phyloP scores from a whole-genome alignment of 805 yeast genomes.

The Metschnikowia baotianmanensis region DNA sequence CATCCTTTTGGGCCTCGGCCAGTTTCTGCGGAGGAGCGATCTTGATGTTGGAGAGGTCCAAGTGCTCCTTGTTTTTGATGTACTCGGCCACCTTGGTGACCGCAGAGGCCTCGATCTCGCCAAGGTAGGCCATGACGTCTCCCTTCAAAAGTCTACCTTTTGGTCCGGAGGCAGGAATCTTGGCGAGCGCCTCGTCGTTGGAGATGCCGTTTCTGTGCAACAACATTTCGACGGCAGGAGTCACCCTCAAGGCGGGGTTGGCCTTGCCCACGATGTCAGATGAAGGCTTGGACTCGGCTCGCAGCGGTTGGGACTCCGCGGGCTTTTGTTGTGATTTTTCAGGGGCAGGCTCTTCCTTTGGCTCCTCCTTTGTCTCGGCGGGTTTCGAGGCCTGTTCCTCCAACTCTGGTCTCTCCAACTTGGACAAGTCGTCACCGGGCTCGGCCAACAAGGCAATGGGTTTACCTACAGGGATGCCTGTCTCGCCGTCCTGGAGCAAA shows the following conservation, averaged over 20 bases:
- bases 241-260: constrained; percentile 61
- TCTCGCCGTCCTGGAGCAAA: constrained; percentile 65
- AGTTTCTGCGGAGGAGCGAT: constrained; percentile 32
- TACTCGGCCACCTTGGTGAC: constrained; percentile 53
- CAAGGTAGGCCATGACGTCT: constrained; percentile 82
- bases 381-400: constrained; percentile 18
- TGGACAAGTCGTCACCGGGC: constrained; percentile 73
- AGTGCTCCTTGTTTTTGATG: constrained; percentile 53
- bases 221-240: constrained; percentile 76
- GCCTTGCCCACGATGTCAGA: constrained; percentile 42
- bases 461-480: constrained; percentile 78
- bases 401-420: constrained; percentile 57
- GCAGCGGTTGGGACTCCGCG: constrained; percentile 2
- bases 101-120: constrained; percentile 60
- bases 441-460: constrained; percentile 91
- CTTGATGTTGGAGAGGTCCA: constrained; percentile 72
- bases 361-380: constrained; percentile 6
- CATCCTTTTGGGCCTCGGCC: constrained; percentile 8
- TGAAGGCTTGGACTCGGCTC: constrained; percentile 11
- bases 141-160: constrained; percentile 86
- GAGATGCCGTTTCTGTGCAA: constrained; percentile 63
- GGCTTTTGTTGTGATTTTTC: neutral
- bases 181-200: constrained; percentile 62
- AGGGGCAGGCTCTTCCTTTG: neutral
- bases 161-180: constrained; percentile 85